Percentiles rank a stretch among this genome's conserved stretches.
Conservation (phyloP, 2,329 filamentous ascomycete genomes). For the Tolypocladium paradoxum region DNA sequence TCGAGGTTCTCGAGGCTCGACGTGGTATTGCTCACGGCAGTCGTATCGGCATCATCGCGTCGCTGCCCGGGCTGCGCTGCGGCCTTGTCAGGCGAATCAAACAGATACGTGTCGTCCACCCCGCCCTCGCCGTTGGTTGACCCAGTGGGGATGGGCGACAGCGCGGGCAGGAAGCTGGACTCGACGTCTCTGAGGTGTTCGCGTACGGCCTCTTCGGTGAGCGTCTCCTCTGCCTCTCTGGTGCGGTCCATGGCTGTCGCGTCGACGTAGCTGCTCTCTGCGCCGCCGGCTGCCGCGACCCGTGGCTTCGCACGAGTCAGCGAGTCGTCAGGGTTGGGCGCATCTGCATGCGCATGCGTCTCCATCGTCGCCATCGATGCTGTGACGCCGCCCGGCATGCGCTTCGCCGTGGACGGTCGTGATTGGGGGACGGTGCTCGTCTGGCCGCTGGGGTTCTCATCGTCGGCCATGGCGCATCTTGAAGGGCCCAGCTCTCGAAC, state of each 20-base stretch:
- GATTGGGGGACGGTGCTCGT: slow-evolving; percentile 8
- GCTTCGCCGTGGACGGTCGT: slow-evolving; percentile 14
- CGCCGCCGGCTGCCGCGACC: slow-evolving; percentile 1
- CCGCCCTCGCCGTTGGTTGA: slow-evolving; percentile 26
- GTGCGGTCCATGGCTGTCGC: slow-evolving; percentile 25
- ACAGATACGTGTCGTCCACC: slow-evolving; percentile 49
- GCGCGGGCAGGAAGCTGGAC: slow-evolving; percentile 50
- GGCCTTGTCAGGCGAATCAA: slow-evolving; percentile 34
- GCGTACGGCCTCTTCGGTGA: slow-evolving; percentile 41
- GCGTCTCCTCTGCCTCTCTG: slow-evolving; percentile 29
- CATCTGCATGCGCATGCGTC: neutral
- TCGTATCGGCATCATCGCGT: slow-evolving; percentile 11
- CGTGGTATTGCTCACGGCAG: slow-evolving; percentile 30
- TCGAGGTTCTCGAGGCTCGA: slow-evolving; percentile 42
- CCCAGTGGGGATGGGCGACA: slow-evolving; percentile 43
- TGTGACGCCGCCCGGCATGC: slow-evolving; percentile 8
- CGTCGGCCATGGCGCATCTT: slow-evolving; percentile 26
- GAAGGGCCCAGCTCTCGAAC: slow-evolving; percentile 3
- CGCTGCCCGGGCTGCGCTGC: slow-evolving; percentile 9
- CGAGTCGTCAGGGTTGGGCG: slow-evolving; percentile 4
- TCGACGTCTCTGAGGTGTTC: slow-evolving; percentile 53
- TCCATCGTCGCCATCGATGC: neutral
- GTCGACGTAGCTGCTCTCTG: slow-evolving; percentile 32
- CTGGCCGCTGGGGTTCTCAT: slow-evolving; percentile 17
- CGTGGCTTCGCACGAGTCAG: slow-evolving; percentile 10